Percentiles rank a stretch among this genome's conserved stretches.
These are phyloP conservation scores for Heliamphora exappendiculata DNA, from an alignment of 148 eudicot species.

Conservation along the genomic window DNA sequence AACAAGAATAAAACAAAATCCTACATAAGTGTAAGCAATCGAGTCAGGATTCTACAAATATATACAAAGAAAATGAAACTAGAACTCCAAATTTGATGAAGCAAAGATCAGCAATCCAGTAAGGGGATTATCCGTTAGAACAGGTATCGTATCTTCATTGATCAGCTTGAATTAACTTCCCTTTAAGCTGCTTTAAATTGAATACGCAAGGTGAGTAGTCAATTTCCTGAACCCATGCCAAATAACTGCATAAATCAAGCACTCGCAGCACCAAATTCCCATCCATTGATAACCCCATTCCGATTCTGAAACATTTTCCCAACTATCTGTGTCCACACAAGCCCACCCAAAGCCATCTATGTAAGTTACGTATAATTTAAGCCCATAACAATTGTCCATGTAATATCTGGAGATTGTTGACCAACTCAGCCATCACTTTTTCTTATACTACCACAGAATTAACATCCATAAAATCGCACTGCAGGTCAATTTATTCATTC, in stretches of 20 bases:
- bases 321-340: slow-evolving; percentile 19
- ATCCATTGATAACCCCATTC: slow-evolving; percentile 6
- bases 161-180: slow-evolving; percentile 21
- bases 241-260: slow-evolving; percentile 4
- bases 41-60: slow-evolving; percentile 38
- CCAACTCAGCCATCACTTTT: slow-evolving; percentile 31
- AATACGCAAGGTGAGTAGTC: slow-evolving; percentile 12
- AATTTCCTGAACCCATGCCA: slow-evolving; percentile 20
- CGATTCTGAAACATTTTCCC: slow-evolving; percentile 14
- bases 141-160: slow-evolving; percentile 10
- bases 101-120: slow-evolving; percentile 24
- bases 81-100: slow-evolving; percentile 21
- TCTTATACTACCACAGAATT: slow-evolving; percentile 20
- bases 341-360: slow-evolving; percentile 17
- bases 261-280: slow-evolving; percentile 7
- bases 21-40: slow-evolving; percentile 16
- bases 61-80: slow-evolving; percentile 32
- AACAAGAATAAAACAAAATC: slow-evolving; percentile 3
- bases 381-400: slow-evolving; percentile 3
- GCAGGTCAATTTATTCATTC: slow-evolving; percentile 27
- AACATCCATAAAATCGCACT: slow-evolving; percentile 18
- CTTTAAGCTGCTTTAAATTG: slow-evolving; percentile 18
- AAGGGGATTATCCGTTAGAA: slow-evolving; percentile 16
- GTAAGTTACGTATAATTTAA: background rate
- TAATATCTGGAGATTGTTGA: slow-evolving; percentile 13